Percentiles rank a stretch among this genome's conserved stretches.
These are phyloP conservation scores for Exophiala oligosperma DNA, from an alignment of 2,329 filamentous ascomycete species.

Conservation along the genomic window DNA sequence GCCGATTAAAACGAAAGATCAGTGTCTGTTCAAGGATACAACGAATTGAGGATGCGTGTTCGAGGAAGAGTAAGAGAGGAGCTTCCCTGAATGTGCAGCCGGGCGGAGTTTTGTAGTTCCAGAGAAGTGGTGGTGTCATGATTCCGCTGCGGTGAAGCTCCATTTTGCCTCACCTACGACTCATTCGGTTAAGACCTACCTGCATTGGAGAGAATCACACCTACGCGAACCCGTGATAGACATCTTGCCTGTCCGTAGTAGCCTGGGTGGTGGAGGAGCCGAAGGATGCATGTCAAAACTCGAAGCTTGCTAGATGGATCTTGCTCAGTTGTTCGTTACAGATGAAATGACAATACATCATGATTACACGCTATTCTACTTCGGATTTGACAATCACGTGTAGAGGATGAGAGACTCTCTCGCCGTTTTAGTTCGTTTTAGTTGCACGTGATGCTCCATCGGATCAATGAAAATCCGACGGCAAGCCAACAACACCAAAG, in stretches of 20 bases:
- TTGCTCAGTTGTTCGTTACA: not conserved
- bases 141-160: not conserved
- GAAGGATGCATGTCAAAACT: not conserved
- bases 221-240: not conserved
- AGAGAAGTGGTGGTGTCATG: not conserved
- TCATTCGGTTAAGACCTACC: not conserved
- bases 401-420: no score
- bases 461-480: no score
- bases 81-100: not conserved
- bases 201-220: not conserved
- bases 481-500: no score
- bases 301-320: not conserved
- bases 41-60: not conserved
- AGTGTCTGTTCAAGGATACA: conserved; percentile 6
- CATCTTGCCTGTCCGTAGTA: not conserved
- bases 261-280: not conserved
- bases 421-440: no score
- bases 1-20: conserved; percentile 16
- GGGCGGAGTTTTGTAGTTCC: conserved; percentile 3
- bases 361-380: not conserved
- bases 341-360: not conserved
- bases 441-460: no score
- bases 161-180: conserved; percentile 1
- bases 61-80: not conserved
- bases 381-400: no score